Evolutionary conservation across 176 grass and related monocot species (phyloP), one percentile per base, ranked within the genome.

Genomic region (Carex scoparia): DNA sequence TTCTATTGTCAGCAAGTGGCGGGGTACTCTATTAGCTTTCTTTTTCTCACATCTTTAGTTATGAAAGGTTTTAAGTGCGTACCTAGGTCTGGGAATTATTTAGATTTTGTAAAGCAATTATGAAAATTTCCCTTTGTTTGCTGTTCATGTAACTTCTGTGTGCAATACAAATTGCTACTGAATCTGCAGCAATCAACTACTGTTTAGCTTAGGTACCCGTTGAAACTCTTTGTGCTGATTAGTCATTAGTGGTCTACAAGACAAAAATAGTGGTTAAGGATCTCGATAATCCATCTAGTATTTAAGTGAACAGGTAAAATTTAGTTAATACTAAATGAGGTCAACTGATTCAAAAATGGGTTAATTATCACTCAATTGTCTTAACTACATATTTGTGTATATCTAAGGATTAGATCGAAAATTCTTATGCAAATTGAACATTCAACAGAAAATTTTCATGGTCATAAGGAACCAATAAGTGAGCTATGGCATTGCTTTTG

Each of bases 1-100:
- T 23, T 98, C 93, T 77, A 89, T 98, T 85, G 93, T 98, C 66
- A 98, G 93, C 81, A 98, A 98, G 84, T 98, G 93, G 91, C 89
- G 89, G 27, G 95, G 95, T 98, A 90, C 79, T 84, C 79, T 67
- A 27, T 44, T 57, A 32, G 18, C 3, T 81, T 81, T 51, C 71
- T 7, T 62, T 86, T 86, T 89, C 58, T 72, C 61, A 81, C 64
- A 57, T 75, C 14, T 5, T 59, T 44, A 27, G 14, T 78, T 57
- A 44, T 2, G 51, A 78, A 32, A 78, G 28, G 27, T 55, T 56
- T 33, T 55, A 56, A 55, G 73, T 77, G 13, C 49, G 54, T 56
- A 7, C 48, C 18, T 53, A 75, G 5, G 12, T 56, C 28, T 28
- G 27, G 28, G 74, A 23, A 8, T 72, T 57, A 56, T 78, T 78